Conservation (phyloP, 2,329 filamentous ascomycete species). For the Dactylonectria estremocensis region DNA sequence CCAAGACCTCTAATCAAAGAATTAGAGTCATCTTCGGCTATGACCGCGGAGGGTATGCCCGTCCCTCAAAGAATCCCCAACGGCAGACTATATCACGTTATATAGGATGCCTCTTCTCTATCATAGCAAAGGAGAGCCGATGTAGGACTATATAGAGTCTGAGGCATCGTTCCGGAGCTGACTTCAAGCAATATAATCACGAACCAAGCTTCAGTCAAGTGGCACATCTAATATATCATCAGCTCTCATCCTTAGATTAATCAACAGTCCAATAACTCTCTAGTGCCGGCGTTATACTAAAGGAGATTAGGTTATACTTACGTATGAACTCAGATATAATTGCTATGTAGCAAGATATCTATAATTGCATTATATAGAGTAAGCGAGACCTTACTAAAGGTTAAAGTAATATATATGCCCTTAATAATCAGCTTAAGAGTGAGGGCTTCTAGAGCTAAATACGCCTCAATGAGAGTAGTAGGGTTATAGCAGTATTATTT, state of each 20-base stretch:
- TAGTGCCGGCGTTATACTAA: constrained; percentile 3
- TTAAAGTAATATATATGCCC: no score
- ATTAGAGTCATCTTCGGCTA: background rate
- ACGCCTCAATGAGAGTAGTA: no score
- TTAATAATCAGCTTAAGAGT: no score
- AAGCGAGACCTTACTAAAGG: no score
- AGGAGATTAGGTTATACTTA: constrained; percentile 12
- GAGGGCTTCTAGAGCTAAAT: no score
- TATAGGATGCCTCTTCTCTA: constrained; percentile 19
- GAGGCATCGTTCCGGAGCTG: background rate
- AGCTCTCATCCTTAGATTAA: background rate
- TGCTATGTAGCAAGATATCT: no score
- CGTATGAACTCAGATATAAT: background rate
- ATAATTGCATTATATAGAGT: no score
- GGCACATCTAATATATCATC: background rate
- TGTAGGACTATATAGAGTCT: constrained; percentile 7
- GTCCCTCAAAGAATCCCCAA: background rate
- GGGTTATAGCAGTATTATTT: no score
- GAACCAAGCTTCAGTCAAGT: constrained; percentile 12
- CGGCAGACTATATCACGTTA: background rate
- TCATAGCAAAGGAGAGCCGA: constrained; percentile 11
- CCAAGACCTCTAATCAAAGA: constrained; percentile 7
- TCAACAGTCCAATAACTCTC: constrained; percentile 5
- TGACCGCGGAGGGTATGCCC: constrained; percentile 8
- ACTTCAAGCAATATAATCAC: constrained; percentile 12